These are phyloP conservation scores for Magnusiomyces paraingens DNA, from an alignment of 1,139 yeast species.

Conservation along the genomic window DNA sequence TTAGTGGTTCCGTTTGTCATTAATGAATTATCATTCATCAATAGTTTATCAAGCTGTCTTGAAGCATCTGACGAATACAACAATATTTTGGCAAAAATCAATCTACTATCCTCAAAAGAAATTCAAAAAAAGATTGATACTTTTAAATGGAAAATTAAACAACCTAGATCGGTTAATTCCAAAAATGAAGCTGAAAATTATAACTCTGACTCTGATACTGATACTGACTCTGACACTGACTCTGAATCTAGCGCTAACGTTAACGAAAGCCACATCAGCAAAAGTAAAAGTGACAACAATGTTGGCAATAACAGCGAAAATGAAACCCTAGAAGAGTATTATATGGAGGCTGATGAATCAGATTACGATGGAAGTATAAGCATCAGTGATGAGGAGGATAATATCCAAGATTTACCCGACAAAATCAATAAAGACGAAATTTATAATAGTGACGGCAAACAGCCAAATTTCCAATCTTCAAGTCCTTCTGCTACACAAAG, in stretches of 20 bases:
- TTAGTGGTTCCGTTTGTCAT: neutral
- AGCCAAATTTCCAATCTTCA: no score
- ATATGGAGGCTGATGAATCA: neutral
- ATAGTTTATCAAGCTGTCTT: neutral
- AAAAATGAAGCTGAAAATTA: no score
- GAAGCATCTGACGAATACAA: neutral
- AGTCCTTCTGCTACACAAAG: no score
- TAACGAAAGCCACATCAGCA: neutral
- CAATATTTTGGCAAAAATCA: neutral
- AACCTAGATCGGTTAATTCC: no score
- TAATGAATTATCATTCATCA: neutral
- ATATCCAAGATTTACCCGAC: neutral
- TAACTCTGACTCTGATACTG: no score
- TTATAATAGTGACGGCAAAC: no score
- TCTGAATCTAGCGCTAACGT: neutral
- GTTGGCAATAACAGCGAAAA: neutral
- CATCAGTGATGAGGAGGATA: neutral
- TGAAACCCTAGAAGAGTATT: neutral
- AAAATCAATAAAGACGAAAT: no score
- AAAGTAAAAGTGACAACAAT: neutral
- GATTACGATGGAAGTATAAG: neutral
- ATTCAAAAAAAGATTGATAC: no score
- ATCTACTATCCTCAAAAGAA: no score
- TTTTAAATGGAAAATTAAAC: no score
- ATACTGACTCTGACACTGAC: neutral